Base-by-base conservation (phyloP, 768 basidiomycete species). In the Amanita rimosa region DNA sequence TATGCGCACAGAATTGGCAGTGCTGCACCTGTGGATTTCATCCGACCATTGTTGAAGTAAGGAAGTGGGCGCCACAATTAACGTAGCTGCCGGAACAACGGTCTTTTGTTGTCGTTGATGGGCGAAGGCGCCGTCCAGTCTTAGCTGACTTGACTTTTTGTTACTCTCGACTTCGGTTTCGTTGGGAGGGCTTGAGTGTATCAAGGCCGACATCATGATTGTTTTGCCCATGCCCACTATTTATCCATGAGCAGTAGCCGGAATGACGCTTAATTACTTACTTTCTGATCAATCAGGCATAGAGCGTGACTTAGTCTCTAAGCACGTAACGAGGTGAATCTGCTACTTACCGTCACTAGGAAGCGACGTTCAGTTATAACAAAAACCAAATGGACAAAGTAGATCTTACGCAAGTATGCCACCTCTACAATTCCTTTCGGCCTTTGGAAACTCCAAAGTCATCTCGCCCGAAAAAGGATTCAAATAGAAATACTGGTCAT, bases 161-260 rank as follows among this genome's bases (percentile, higher is more conserved):
- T 59, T 59, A 19, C 52, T 49, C 3, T 58, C 49, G 10, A 64
- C 60, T 1, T 59, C 57, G n/a, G 64, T 59, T 1, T 59, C 57
- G n/a, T 62, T 55, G 17, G 67, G 74, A 40, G 73, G 76, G 54
- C 84, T 89, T 9, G 79, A 81, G 53, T 94, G 92, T 21, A 96
- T 85, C 45, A 96, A 76, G 8, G 90, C 81, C 1, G 92, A 88
- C 29, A 96, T 64, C 88, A 93, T 93, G 54, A 93, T 92, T 0
- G 90, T 91, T 67, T 94, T 94, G 6, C 91, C 91, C 79, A 94
- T 85, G n/a, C 90, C 90, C 90, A 93, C 88, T 90, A 46, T 37
- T 44, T 22, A 38, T 10, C n/a, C 16, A 17, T 40, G 16, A 37
- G 6, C 6, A 13, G 11, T 19, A 24, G 10, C 36, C 24, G 22